These are phyloP conservation scores for Dacryopinax spathularia DNA, from an alignment of 768 basidiomycete genomes.

Conservation along the genomic window DNA sequence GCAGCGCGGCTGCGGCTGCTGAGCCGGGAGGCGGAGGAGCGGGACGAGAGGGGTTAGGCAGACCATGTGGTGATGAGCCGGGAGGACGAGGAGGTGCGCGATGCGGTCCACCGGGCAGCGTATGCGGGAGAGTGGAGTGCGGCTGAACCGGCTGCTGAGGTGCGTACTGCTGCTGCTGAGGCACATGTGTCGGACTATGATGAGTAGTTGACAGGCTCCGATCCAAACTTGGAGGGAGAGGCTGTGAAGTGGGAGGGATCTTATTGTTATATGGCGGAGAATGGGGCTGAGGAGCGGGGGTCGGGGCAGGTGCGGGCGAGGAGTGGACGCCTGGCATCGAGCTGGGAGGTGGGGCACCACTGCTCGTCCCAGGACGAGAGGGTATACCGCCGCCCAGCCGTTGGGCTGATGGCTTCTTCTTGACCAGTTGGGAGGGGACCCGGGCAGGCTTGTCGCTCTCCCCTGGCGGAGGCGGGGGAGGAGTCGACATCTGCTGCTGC, in stretches of 20 bases:
- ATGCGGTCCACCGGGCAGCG: neutral
- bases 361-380: neutral
- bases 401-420: neutral
- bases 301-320: neutral
- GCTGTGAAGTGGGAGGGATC: neutral
- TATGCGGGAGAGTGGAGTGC: conserved; percentile 9
- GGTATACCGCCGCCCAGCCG: neutral
- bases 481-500: conserved; percentile 4
- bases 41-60: conserved; percentile 23
- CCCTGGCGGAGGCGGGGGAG: conserved; percentile 9
- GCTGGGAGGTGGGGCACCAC: neutral
- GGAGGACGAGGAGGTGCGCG: conserved; percentile 16
- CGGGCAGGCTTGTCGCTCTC: neutral
- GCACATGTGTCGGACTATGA: conserved; percentile 3
- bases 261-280: conserved; percentile 2
- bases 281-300: neutral
- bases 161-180: neutral
- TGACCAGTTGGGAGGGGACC: neutral
- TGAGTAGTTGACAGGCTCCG: neutral
- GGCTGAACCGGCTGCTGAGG: neutral
- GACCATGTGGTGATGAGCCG: conserved; percentile 19
- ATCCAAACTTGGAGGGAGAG: neutral
- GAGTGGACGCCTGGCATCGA: neutral
- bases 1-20: conserved; percentile 33
- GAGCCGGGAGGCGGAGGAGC: conserved; percentile 47